Evolutionary conservation across 305 asterid genomes (phyloP).

Genomic region (Ajuga reptans): DNA sequence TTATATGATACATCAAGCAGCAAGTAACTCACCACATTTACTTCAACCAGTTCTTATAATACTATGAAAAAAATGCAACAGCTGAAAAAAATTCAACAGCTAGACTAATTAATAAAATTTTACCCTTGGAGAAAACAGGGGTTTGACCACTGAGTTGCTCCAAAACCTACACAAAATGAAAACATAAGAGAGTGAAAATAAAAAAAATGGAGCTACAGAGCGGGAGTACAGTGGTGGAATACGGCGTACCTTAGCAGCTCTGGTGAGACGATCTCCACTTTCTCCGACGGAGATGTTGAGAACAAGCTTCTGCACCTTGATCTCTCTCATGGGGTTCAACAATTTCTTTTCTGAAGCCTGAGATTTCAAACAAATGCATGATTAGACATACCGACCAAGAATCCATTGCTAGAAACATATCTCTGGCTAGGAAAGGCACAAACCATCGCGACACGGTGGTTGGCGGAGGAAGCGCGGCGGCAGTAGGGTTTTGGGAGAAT

Average conservation of each 20-base stretch:
- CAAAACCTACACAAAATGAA: conserved; percentile 40
- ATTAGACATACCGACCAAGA: neutral
- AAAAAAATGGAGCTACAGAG: neutral
- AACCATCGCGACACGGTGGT: conserved; percentile 27
- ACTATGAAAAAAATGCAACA: neutral
- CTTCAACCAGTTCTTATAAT: neutral
- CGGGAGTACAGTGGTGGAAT: neutral
- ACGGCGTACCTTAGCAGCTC: conserved; percentile 66
- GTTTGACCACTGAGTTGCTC: conserved; percentile 81
- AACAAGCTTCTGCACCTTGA: conserved; percentile 78
- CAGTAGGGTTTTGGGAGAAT: neutral
- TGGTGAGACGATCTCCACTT: conserved; percentile 85
- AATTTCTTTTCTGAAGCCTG: conserved; percentile 73
- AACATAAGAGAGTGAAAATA: neutral
- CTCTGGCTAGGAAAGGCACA: neutral
- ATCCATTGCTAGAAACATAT: neutral
- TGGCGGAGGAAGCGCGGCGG: conserved; percentile 26
- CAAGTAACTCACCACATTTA: neutral
- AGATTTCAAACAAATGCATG: neutral
- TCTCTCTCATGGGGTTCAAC: conserved; percentile 76
- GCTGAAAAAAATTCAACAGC: neutral
- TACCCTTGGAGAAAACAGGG: conserved; percentile 66
- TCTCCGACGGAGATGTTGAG: conserved; percentile 83
- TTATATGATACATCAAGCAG: neutral
- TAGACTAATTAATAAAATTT: neutral